phyloP scores from a whole-genome alignment of 2,329 filamentous ascomycete genomes.

The Graphilbum sp. region DNA sequence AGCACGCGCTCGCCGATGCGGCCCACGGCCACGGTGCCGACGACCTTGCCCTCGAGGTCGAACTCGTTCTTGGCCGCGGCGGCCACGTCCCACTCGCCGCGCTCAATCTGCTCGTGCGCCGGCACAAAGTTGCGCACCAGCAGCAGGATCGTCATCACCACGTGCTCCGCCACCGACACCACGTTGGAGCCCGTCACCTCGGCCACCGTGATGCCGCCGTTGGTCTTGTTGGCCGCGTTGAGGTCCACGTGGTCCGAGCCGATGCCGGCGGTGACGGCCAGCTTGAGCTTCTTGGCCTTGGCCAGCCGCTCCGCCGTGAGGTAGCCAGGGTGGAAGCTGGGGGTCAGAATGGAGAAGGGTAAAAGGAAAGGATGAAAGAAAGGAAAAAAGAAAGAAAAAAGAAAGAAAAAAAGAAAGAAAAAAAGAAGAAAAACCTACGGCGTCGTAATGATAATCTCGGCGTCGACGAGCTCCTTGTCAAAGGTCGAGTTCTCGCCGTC shows the following conservation, averaged over 20 bases:
- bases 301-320: slow-evolving; percentile 89
- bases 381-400: background rate
- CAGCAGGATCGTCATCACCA: slow-evolving; percentile 94
- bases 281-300: slow-evolving; percentile 97
- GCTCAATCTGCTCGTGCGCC: slow-evolving; percentile 81
- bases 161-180: slow-evolving; percentile 96
- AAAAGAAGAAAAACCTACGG: too few relatives aligned
- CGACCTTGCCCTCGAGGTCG: slow-evolving; percentile 92
- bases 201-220: slow-evolving; percentile 90
- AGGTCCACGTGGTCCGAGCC: slow-evolving; percentile 97
- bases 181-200: slow-evolving; percentile 98
- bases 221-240: slow-evolving; percentile 93
- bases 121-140: slow-evolving; percentile 98
- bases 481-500: slow-evolving; percentile 86
- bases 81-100: slow-evolving; percentile 89
- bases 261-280: slow-evolving; percentile 92
- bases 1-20: slow-evolving; percentile 97
- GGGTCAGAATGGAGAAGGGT: background rate
- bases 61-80: slow-evolving; percentile 96
- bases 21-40: slow-evolving; percentile 92
- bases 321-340: slow-evolving; percentile 93
- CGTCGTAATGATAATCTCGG: slow-evolving; percentile 97
- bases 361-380: background rate
- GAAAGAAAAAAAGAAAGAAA: slow-evolving; percentile 1
- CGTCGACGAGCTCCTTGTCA: slow-evolving; percentile 88